Percentiles rank a stretch among this genome's conserved stretches.
Conservation (phyloP, 164 flowering plant species). For the Chimonanthus praecox region DNA sequence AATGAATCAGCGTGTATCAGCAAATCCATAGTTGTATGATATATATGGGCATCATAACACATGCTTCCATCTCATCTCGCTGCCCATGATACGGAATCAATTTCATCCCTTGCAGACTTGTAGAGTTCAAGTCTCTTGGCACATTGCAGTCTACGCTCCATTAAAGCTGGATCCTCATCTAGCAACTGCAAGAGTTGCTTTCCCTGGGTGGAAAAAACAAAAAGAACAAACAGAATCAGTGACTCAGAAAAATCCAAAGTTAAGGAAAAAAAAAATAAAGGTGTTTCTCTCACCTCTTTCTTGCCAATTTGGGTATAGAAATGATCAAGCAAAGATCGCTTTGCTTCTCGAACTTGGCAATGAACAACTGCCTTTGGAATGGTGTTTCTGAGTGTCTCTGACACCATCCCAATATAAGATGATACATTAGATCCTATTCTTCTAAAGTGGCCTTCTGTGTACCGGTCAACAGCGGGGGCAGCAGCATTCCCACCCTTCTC, state of each 20-base stretch:
- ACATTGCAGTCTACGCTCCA: slow-evolving; percentile 74
- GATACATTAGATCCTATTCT: slow-evolving; percentile 59
- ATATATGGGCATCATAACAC: not conserved
- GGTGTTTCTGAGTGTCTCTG: slow-evolving; percentile 43
- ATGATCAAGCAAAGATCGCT: slow-evolving; percentile 41
- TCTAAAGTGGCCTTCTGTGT: slow-evolving; percentile 50
- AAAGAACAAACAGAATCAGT: not conserved
- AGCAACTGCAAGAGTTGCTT: slow-evolving; percentile 60
- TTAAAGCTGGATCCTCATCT: slow-evolving; percentile 85
- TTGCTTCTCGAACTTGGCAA: slow-evolving; percentile 73
- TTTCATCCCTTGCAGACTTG: slow-evolving; percentile 84
- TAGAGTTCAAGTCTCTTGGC: slow-evolving; percentile 83
- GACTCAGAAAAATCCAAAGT: not conserved
- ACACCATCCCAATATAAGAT: slow-evolving; percentile 48
- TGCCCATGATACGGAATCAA: slow-evolving; percentile 81
- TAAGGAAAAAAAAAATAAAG: not conserved
- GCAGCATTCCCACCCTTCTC: slow-evolving; percentile 46
- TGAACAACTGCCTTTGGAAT: slow-evolving; percentile 67
- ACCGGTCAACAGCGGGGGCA: slow-evolving; percentile 35
- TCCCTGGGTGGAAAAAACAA: slow-evolving; percentile 30
- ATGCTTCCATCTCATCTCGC: slow-evolving; percentile 26
- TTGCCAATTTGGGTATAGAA: slow-evolving; percentile 63
- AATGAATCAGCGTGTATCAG: too few species aligned
- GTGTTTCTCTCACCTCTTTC: slow-evolving; percentile 43
- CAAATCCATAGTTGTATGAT: not conserved